Evolutionary conservation across 2,329 filamentous ascomycete species (phyloP), one percentile per base, ranked within the genome.

Genomic region (Clonostachys chloroleuca): DNA sequence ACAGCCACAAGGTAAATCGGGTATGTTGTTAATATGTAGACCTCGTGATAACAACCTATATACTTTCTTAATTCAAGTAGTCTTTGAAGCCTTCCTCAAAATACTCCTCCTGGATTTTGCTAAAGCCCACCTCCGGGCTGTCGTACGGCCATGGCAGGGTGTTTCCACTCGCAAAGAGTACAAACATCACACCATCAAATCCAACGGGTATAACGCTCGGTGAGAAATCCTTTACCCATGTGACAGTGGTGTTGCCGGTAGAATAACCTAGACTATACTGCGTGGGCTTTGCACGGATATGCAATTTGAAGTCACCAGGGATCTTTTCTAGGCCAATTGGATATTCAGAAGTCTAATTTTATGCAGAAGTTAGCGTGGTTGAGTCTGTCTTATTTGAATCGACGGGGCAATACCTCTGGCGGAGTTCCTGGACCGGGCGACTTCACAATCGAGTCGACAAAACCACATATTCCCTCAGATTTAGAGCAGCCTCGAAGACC

Each of bases 401-500:
- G 24, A 10, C 24, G 24, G 24, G 10, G 12, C 2, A 12, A n/a
- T 39, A 39, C 36, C 36, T n/a, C 36, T 39, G 36, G 36, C 14
- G 12, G 36, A n/a, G 36, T 39, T n/a, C 36, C 36, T n/a, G 36
- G 36, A n/a, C 36, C 36, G 10, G 36, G 36, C 2, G 36, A n/a
- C 36, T 39, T 39, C 7, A 39, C 36, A 12, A 12, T 39, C 12
- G 36, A 39, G 5, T 39, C 36, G 5, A 39, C 6, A 44, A 48
- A 39, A 5, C 59, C 45, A 8, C 57, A 59, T 10, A 56, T 18
- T 3, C 58, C 54, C 2, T 49, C 52, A 12, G 48, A 40, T n/a
- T 54, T 50, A 18, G 49, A 48, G 17, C 59, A 62, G 0, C 59
- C 59, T 17, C 59, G 51, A 9, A 62, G 48, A 1, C 56, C 54